Percentiles rank a stretch among this genome's conserved stretches.
These are phyloP conservation scores for Plasmodium malariae DNA, from an alignment of 169 alveolate genomes.

Conservation along the genomic window DNA sequence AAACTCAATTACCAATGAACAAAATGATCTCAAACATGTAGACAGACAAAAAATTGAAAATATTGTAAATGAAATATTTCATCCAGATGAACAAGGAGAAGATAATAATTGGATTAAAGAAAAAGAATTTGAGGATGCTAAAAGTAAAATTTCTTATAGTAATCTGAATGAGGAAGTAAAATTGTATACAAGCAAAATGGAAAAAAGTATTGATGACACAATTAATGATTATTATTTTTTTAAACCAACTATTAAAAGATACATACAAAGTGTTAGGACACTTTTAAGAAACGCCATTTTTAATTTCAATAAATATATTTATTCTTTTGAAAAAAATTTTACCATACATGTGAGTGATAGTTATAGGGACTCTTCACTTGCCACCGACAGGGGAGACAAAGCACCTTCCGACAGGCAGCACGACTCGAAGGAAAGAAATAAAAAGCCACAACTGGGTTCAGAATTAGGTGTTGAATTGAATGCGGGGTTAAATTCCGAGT, in stretches of 20 bases:
- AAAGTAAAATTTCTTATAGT: conserved; percentile 10
- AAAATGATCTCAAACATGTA: conserved; percentile 10
- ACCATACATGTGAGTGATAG: no score
- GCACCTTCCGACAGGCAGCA: no score
- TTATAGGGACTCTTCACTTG: no score
- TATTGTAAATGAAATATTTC: conserved; percentile 24
- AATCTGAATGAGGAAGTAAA: conserved; percentile 27
- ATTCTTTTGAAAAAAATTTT: conserved; percentile 53
- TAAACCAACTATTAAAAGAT: conserved; percentile 66
- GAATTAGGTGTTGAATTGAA: no score
- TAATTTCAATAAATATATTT: conserved; percentile 57
- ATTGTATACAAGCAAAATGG: conserved; percentile 29
- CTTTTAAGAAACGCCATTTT: conserved; percentile 57
- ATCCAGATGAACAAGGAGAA: background rate
- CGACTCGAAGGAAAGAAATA: no score
- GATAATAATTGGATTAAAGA: conserved; percentile 52
- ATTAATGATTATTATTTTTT: conserved; percentile 26
- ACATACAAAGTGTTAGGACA: conserved; percentile 23
- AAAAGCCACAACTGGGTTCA: no score
- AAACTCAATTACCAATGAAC: background rate
- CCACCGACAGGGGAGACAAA: no score
- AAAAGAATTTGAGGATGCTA: conserved; percentile 26
- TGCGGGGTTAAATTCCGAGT: no score
- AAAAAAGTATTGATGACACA: conserved; percentile 9
- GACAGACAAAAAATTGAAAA: conserved; percentile 42